Conservation (phyloP, 2,329 filamentous ascomycete genomes). For the Cadophora gregata region DNA sequence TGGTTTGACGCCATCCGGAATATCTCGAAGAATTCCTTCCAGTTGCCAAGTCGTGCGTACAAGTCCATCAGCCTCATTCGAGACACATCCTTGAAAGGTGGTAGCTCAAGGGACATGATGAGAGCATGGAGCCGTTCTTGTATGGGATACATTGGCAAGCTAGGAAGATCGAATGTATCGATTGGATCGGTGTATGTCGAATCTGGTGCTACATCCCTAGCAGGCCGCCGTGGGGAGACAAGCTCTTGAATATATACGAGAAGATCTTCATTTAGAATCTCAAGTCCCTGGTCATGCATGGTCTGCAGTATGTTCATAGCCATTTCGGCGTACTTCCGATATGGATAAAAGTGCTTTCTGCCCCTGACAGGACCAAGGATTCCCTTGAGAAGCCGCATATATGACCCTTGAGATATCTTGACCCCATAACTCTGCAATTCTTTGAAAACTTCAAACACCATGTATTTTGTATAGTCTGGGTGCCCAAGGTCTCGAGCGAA, state of each 20-base stretch:
- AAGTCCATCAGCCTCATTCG: slow-evolving; percentile 52
- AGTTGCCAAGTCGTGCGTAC: slow-evolving; percentile 55
- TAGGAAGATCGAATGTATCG: slow-evolving; percentile 37
- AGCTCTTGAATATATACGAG: slow-evolving; percentile 40
- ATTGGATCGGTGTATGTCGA: slow-evolving; percentile 40
- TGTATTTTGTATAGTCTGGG: slow-evolving; percentile 45
- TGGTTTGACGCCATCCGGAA: slow-evolving; percentile 63
- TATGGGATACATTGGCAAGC: slow-evolving; percentile 28
- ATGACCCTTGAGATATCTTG: slow-evolving; percentile 45
- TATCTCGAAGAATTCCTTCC: slow-evolving; percentile 63
- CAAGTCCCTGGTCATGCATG: slow-evolving; percentile 49
- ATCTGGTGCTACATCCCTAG: slow-evolving; percentile 29
- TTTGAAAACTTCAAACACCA: slow-evolving; percentile 45
- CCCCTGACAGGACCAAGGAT: slow-evolving; percentile 43
- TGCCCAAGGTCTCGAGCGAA: slow-evolving; percentile 49
- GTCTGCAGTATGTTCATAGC: slow-evolving; percentile 50
- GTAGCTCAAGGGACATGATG: slow-evolving; percentile 53
- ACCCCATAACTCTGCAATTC: slow-evolving; percentile 46
- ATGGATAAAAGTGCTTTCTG: slow-evolving; percentile 33
- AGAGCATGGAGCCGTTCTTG: slow-evolving; percentile 48
- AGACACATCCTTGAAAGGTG: slow-evolving; percentile 49
- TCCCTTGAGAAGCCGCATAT: slow-evolving; percentile 46
- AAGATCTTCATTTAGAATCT: slow-evolving; percentile 46
- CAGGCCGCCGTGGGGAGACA: slow-evolving; percentile 18
- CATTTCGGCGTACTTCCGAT: slow-evolving; percentile 34